These are phyloP conservation scores for Teratosphaeria pseudoeucalypti DNA, from an alignment of 2,329 filamentous ascomycete species.

Conservation along the genomic window DNA sequence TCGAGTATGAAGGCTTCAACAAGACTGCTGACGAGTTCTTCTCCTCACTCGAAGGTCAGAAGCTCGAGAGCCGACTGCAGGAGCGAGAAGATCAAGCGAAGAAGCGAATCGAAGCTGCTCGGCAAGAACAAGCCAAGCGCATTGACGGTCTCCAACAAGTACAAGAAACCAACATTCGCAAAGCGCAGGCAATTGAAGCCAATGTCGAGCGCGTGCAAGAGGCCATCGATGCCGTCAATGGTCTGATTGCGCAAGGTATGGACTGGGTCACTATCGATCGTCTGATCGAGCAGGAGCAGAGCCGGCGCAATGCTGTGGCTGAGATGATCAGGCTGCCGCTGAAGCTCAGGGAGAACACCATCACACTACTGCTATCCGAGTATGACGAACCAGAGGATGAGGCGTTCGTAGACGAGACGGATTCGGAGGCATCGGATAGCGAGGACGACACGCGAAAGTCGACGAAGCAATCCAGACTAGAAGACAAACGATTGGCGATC, in stretches of 20 bases:
- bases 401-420: slow-evolving; percentile 51
- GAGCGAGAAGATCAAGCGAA: slow-evolving; percentile 75
- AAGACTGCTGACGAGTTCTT: slow-evolving; percentile 94
- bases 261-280: slow-evolving; percentile 90
- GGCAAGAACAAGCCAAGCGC: slow-evolving; percentile 71
- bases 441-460: slow-evolving; percentile 36
- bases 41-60: slow-evolving; percentile 90
- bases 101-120: slow-evolving; percentile 75
- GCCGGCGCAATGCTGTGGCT: slow-evolving; percentile 71
- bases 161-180: slow-evolving; percentile 74
- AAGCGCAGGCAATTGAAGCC: slow-evolving; percentile 80
- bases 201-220: slow-evolving; percentile 88
- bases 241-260: slow-evolving; percentile 86
- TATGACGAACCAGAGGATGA: slow-evolving; percentile 54
- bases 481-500: slow-evolving; percentile 49
- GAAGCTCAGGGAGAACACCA: slow-evolving; percentile 79
- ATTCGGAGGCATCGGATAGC: slow-evolving; percentile 52
- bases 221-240: slow-evolving; percentile 84
- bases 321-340: slow-evolving; percentile 76
- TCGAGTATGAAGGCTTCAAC: slow-evolving; percentile 80
- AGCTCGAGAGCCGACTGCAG: slow-evolving; percentile 68
- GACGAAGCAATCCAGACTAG: slow-evolving; percentile 18
- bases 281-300: slow-evolving; percentile 79
- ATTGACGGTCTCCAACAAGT: slow-evolving; percentile 73
- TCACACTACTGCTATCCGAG: slow-evolving; percentile 70